A percentile compares a stretch with the other conserved stretches of the same genome.
Evolutionary conservation across 2,329 filamentous ascomycete genomes (phyloP).

Genomic region (Botryotinia narcissicola): DNA sequence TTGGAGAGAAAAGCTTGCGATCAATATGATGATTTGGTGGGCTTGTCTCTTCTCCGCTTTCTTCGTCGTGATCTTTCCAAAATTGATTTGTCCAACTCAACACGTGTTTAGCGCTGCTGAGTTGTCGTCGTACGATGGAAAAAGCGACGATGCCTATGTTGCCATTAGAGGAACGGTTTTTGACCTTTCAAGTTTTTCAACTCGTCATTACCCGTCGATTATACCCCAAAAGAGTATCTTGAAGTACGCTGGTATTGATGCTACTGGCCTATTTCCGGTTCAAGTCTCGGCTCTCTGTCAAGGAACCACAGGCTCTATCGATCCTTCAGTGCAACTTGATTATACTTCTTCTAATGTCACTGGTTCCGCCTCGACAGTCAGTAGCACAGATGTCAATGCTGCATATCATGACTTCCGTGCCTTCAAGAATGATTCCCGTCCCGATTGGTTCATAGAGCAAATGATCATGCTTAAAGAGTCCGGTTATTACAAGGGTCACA

Average conservation of each 20-base stretch:
- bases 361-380: slow-evolving; percentile 63
- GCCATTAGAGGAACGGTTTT: slow-evolving; percentile 89
- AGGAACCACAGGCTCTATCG: slow-evolving; percentile 63
- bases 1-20: slow-evolving; percentile 96
- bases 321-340: slow-evolving; percentile 76
- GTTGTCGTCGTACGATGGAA: slow-evolving; percentile 70
- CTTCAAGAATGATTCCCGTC: slow-evolving; percentile 75
- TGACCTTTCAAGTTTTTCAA: slow-evolving; percentile 70
- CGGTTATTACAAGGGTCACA: slow-evolving; percentile 79
- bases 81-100: slow-evolving; percentile 86
- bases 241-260: slow-evolving; percentile 83
- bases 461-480: slow-evolving; percentile 69
- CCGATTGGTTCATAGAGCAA: slow-evolving; percentile 91
- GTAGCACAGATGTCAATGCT: slow-evolving; percentile 66
- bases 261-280: slow-evolving; percentile 86
- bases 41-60: slow-evolving; percentile 76
- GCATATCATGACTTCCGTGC: slow-evolving; percentile 91
- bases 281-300: slow-evolving; percentile 91
- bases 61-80: slow-evolving; percentile 85
- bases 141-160: slow-evolving; percentile 65
- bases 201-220: slow-evolving; percentile 71
- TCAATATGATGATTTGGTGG: slow-evolving; percentile 97
- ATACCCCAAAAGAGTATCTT: slow-evolving; percentile 60
- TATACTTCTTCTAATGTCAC: slow-evolving; percentile 76
- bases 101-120: slow-evolving; percentile 80